Conservation (phyloP, 805 yeast species). For the Metschnikowia corniflorae region DNA sequence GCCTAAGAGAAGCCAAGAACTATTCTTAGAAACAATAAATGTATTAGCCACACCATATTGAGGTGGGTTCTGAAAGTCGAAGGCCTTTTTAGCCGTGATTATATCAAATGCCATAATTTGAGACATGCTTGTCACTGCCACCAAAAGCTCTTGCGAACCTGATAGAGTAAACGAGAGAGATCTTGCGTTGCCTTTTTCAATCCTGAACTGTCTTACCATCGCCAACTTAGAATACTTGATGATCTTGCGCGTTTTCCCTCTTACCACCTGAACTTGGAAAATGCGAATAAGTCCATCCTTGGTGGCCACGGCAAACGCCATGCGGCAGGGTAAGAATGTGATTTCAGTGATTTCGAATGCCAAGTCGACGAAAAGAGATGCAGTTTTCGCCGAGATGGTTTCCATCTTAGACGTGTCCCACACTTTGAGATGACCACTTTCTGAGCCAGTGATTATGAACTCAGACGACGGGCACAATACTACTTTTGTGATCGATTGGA, state of each 20-base stretch:
- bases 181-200: conserved; percentile 40
- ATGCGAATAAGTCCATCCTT: conserved; percentile 44
- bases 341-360: conserved; percentile 49
- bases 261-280: conserved; percentile 30
- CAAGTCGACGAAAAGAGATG: conserved; percentile 36
- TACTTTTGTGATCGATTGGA: conserved; percentile 49
- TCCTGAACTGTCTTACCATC: conserved; percentile 13
- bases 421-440: conserved; percentile 63
- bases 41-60: conserved; percentile 64
- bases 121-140: conserved; percentile 52
- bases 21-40: conserved; percentile 51
- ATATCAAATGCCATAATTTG: conserved; percentile 55
- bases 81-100: conserved; percentile 45
- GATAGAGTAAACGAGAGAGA: conserved; percentile 40
- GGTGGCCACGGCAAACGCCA: conserved; percentile 57
- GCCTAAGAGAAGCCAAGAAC: conserved; percentile 69
- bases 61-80: conserved; percentile 49
- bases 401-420: conserved; percentile 76
- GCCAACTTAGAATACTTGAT: conserved; percentile 23
- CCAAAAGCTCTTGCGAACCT: conserved; percentile 41
- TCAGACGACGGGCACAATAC: conserved; percentile 58
- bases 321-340: conserved; percentile 48
- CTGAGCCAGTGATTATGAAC: conserved; percentile 75
- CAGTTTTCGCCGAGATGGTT: conserved; percentile 50
- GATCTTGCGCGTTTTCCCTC: conserved; percentile 33